Evolutionary conservation across 1,284 basidiomycete species (phyloP).

Genomic region (Naganishia albida): DNA sequence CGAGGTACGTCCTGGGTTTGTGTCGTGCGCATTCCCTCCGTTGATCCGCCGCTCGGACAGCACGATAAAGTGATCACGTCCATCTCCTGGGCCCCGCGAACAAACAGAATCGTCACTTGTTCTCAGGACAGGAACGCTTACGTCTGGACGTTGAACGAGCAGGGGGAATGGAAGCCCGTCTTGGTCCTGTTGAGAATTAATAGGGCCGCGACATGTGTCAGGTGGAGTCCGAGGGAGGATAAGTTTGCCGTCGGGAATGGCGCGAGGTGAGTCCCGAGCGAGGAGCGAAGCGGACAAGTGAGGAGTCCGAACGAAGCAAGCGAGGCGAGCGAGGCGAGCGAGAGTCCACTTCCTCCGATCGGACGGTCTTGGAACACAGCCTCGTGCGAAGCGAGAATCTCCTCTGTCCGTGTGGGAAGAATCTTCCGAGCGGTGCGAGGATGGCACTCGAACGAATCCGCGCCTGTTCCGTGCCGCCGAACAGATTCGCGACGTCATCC

Average conservation of each 20-base stretch:
- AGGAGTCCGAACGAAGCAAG: not conserved
- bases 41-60: conserved; percentile 54
- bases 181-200: conserved; percentile 95
- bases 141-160: conserved; percentile 87
- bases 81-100: conserved; percentile 96
- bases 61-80: conserved; percentile 98
- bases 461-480: no score
- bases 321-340: no score
- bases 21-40: not conserved
- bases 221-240: conserved; percentile 96
- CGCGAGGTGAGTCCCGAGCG: conserved; percentile 65
- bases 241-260: conserved; percentile 99
- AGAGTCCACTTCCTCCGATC: no score
- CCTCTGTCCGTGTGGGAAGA: no score
- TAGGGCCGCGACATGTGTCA: conserved; percentile 89
- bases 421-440: no score
- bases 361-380: no score
- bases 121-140: conserved; percentile 99
- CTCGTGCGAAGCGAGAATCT: no score
- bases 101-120: conserved; percentile 96
- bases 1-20: conserved; percentile 64
- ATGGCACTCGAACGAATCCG: no score
- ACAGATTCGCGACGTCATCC: no score
- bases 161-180: conserved; percentile 88
- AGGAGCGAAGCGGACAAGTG: not conserved